phyloP scores from a whole-genome alignment of 1,139 yeast genomes.

The Diutina rugosa region DNA sequence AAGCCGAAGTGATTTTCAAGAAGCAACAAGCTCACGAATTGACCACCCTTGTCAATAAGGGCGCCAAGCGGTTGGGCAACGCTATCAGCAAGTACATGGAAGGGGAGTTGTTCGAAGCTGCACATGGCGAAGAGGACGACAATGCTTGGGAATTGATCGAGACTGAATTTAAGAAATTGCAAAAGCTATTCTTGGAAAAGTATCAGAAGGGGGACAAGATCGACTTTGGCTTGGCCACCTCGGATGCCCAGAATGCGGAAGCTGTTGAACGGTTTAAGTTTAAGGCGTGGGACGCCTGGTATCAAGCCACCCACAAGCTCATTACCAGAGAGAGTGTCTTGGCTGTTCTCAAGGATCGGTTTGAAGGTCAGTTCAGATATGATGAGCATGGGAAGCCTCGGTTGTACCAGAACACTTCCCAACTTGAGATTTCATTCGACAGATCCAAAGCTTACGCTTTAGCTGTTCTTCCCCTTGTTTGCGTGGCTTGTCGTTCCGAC shows the following conservation, averaged over 20 bases:
- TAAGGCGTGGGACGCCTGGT: conserved; percentile 55
- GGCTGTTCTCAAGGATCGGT: conserved; percentile 48
- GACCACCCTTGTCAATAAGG: conserved; percentile 19
- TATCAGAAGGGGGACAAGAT: conserved; percentile 11
- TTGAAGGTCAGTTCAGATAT: conserved; percentile 75
- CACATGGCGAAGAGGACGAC: conserved; percentile 23
- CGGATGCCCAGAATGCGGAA: conserved; percentile 23
- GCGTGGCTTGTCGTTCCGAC: conserved; percentile 41
- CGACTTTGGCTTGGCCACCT: conserved; percentile 58
- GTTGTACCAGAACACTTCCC: conserved; percentile 64
- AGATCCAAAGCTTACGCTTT: conserved; percentile 46
- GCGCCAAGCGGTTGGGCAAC: conserved; percentile 25
- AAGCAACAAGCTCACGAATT: conserved; percentile 36
- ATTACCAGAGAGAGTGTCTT: conserved; percentile 47
- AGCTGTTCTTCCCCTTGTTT: conserved; percentile 43
- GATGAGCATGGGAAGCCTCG: conserved; percentile 76
- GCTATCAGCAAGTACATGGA: conserved; percentile 27
- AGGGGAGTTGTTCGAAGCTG: conserved; percentile 17
- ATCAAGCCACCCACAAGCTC: conserved; percentile 44
- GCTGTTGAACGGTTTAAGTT: conserved; percentile 32
- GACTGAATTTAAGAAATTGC: conserved; percentile 29
- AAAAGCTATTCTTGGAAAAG: conserved; percentile 11
- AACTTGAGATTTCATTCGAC: conserved; percentile 55
- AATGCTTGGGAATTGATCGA: conserved; percentile 46
- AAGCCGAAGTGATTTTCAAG: conserved; percentile 14